phyloP scores from a whole-genome alignment of 352 stramenopile species.

The Pythium periplocum region DNA sequence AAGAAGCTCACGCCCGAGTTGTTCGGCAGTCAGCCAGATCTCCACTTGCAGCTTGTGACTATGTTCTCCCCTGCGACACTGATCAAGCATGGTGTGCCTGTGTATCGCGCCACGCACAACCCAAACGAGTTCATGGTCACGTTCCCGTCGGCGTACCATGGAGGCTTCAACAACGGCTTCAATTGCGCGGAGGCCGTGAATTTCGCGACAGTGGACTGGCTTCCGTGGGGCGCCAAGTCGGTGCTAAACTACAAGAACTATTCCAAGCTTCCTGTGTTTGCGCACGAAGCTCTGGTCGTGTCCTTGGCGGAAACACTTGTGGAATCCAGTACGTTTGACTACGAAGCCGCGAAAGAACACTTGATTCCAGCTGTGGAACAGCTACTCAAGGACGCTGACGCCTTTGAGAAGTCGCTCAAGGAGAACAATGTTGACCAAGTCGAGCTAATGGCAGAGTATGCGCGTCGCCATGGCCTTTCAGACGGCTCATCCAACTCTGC shows the following conservation, averaged over 20 bases:
- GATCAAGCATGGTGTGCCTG: constrained; percentile 83
- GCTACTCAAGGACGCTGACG: constrained; percentile 45
- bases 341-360: constrained; percentile 33
- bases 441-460: constrained; percentile 43
- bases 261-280: constrained; percentile 80
- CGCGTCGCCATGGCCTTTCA: constrained; percentile 27
- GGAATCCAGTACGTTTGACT: constrained; percentile 50
- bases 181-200: constrained; percentile 91
- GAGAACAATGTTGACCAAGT: constrained; percentile 26
- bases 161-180: constrained; percentile 97
- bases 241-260: constrained; percentile 74
- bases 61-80: constrained; percentile 78
- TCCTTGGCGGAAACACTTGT: constrained; percentile 69
- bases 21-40: constrained; percentile 93
- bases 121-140: constrained; percentile 98
- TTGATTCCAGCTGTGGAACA: constrained; percentile 61
- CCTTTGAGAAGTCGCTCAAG: constrained; percentile 41
- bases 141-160: constrained; percentile 97
- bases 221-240: constrained; percentile 74
- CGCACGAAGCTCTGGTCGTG: constrained; percentile 77
- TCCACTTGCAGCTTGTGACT: constrained; percentile 91
- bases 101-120: constrained; percentile 94
- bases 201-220: constrained; percentile 87
- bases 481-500: constrained; percentile 9
- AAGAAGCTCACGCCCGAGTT: constrained; percentile 91